phyloP scores from a whole-genome alignment of 371 early-diverging fungal genomes.

The Circinella minor region DNA sequence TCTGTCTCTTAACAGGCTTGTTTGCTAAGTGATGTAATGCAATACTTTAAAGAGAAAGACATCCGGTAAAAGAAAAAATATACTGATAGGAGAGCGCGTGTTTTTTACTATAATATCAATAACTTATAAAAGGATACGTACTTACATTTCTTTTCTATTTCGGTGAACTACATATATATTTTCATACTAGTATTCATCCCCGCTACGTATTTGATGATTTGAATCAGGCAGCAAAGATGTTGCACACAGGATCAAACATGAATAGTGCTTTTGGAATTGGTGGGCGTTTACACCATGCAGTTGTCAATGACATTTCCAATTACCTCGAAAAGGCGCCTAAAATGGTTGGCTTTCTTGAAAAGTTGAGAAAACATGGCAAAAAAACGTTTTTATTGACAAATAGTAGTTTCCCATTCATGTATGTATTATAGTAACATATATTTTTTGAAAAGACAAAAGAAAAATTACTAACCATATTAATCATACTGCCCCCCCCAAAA shows the following conservation, averaged over 20 bases:
- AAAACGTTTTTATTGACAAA: conserved; percentile 66
- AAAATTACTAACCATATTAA: neutral
- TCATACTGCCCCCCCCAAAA: neutral
- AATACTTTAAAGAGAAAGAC: conserved; percentile 61
- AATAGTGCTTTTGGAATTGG: conserved; percentile 45
- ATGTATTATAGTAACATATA: conserved; percentile 20
- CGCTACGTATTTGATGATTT: conserved; percentile 71
- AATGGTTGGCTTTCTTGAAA: conserved; percentile 56
- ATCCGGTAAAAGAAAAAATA: conserved; percentile 33
- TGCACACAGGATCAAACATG: conserved; percentile 48
- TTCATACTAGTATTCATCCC: conserved; percentile 55
- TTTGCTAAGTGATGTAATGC: conserved; percentile 62
- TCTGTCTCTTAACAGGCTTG: conserved; percentile 29
- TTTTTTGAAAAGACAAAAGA: neutral
- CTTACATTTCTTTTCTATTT: no score
- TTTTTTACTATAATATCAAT: no score
- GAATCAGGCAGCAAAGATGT: conserved; percentile 51
- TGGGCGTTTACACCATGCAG: conserved; percentile 55
- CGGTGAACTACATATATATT: neutral
- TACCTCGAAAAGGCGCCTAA: conserved; percentile 55
- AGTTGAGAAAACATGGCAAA: conserved; percentile 51
- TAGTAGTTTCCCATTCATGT: conserved; percentile 62
- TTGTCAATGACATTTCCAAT: conserved; percentile 53
- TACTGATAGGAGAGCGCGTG: no score
- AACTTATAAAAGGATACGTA: no score